Evolutionary conservation across 1,284 basidiomycete species (phyloP).

Genomic region (Leucoagaricus sp.): DNA sequence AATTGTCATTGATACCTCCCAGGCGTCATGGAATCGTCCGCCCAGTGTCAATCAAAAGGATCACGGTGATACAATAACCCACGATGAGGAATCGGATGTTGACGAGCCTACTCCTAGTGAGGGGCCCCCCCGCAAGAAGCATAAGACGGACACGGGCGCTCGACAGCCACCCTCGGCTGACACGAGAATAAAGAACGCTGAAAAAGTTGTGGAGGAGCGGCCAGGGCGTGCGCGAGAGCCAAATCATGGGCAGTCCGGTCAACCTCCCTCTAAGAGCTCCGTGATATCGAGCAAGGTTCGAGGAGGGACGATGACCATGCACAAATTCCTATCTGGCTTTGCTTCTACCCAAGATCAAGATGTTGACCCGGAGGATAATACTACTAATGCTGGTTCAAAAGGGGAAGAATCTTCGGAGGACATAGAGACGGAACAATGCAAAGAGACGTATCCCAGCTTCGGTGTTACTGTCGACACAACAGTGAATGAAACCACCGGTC

Average conservation of each 20-base stretch:
- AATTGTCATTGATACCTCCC: constrained; percentile 19
- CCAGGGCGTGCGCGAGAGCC: no score
- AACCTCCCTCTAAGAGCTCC: background rate
- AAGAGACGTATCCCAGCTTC: background rate
- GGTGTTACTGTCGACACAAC: background rate
- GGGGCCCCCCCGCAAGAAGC: constrained; percentile 25
- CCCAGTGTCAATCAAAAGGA: background rate
- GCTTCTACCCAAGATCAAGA: constrained; percentile 40
- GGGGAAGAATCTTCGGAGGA: background rate
- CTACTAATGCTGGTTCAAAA: background rate
- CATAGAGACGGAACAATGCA: background rate
- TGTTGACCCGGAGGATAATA: constrained; percentile 17
- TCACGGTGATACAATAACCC: background rate
- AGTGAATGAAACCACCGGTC: background rate
- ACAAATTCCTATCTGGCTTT: constrained; percentile 46
- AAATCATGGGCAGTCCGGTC: no score
- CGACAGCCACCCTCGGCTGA: background rate
- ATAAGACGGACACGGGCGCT: constrained; percentile 19
- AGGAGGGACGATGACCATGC: constrained; percentile 10
- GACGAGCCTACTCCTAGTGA: background rate
- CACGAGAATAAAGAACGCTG: background rate
- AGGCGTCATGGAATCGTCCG: constrained; percentile 20
- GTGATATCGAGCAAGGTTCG: background rate
- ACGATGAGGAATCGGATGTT: background rate
- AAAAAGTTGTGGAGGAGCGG: background rate